Evolutionary conservation across 169 alveolate genomes (phyloP), one percentile per base, ranked within the genome.

Genomic region (Plasmodium cynomolgi): DNA sequence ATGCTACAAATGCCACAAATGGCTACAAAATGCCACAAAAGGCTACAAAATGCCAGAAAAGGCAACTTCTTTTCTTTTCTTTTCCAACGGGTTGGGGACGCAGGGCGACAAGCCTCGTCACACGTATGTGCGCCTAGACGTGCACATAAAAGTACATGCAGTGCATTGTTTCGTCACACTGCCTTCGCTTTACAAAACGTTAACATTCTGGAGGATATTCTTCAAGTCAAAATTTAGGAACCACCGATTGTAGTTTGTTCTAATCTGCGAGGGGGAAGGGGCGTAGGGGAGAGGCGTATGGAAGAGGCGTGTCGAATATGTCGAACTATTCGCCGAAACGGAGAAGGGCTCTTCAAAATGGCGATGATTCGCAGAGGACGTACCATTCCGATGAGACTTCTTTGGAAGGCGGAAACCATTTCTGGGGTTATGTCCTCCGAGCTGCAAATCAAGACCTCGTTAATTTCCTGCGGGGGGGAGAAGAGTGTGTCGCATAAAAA

Each of bases 401-500:
- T 58, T 23, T 79, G 62, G 47, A 79, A 88, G 33, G 83, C 11
- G 3, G 73, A 13, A 77, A 56, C 33, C n/a, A 20, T 88, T 79
- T 88, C 94, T 20, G 20, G 15, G 11, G 80, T 88, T 41, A 88
- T 79, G 2, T 37, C 58, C 34, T 75, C 54, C 15, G 17, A 20
- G 20, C 72, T 88, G 74, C 94, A 88, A 9, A 88, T 41, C n/a
- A 88, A 26, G 13, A 88, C 94, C n/a, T 88, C 94, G 71, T 88
- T 88, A 56, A 88, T 88, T 79, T 88, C 94, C 94, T 88, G 47
- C 58, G 47, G 34, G 44, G 41, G 47, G 44, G 8, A 58, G 82
- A 31, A 23, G 47, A 15, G 62, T 15, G 58, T 20, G 23, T 62
- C 15, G 75, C 13, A n/a, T 17, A 62, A 62, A 15, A n/a, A n/a